Base-by-base conservation (phyloP, 768 basidiomycete genomes). In the Amanita phalloides region DNA sequence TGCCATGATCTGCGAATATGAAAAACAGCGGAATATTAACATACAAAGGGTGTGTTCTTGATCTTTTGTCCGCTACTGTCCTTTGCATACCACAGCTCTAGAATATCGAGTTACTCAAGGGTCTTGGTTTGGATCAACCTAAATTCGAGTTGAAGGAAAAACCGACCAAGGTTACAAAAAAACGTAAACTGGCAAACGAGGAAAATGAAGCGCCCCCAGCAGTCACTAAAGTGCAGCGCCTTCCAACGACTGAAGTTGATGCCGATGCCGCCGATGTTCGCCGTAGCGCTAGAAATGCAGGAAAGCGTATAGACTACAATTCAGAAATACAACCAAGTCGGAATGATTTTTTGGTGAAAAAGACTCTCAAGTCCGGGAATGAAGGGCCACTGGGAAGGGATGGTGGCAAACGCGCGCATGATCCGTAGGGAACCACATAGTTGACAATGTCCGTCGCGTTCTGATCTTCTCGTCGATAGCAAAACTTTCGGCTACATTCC, bases 401-500 rank as follows among this genome's bases (percentile, higher is more conserved):
- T 17, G 62, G 57, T 37, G 62, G 66, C 7, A 60, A 65, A 25
- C 66, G 76, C 23, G 57, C 54, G 21, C 66, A 77, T 54, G 58
- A 82, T 58, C 82, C 82, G 83, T 84, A 55, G 51, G 79, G 32
- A 66, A 43, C 9, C 13, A 9, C 37, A 25, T 8, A 13, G 28
- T 41, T 6, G 26, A 6, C 30, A 25, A n/a, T 53, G 33, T 42
- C 14, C 33, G 36, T 26, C 13, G n/a, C 45, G 6, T 56, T 35
- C 0, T 25, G 35, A 53, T 25, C 50, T 43, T 13, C 38, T 43
- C 6, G 20, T 41, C 21, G 4, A 54, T 39, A 90, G 87, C 9
- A 93, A 91, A 68, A 75, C 68, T 2, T 93, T 81, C 64, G 93
- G 93, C 0, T 58, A 72, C 32, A 94, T 96, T 52, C 90, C 90